Evolutionary conservation across 164 flowering plant species (phyloP), one percentile per base, ranked within the genome.

Genomic region (Aristolochia fimbriata): DNA sequence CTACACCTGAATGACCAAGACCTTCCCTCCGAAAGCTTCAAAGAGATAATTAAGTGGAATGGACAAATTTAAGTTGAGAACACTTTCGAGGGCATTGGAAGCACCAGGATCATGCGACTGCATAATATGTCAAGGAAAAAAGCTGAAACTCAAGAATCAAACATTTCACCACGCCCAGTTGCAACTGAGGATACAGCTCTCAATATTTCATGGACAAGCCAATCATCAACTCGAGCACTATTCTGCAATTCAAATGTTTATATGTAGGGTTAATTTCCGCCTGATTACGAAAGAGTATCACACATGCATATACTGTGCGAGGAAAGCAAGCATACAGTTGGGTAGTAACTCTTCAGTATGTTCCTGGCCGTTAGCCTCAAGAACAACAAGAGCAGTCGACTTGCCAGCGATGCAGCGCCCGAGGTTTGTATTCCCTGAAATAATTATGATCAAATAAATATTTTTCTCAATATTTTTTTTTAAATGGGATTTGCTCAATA

Each of bases 81-180:
- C 73, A 60, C 92, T 85, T 76, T 87, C 97, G 61, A 87, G 66
- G 49, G 84, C 86, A 50, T 66, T 69, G 41, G 68, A 59, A 41
- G 65, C 90, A 15, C 97, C 95, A 50, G 97, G 97, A 73, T 90
- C 97, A 71, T 78, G 37, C 2, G 97, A 87, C 97, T 87, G 22
- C 10, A 54, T 37, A 33, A 20, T 51, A 24, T 56, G 68, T 81
- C 63, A 84, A 81, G 85, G 77, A 41, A 33, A 25, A 61, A 27
- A 27, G 30, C n/a, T n/a, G n/a, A 37, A 3, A 3, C 43, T 24
- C 22, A 50, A 50, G 20, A 50, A 50, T n/a, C 20, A n/a, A 3
- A 50, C 22, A 50, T 50, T 1, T 50, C 6, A 50, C 20, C 20
- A n/a, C 1, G 22, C 24, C 8, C 19, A 51, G 9, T 27, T 17